These are phyloP conservation scores for Sedum album DNA, from an alignment of 164 flowering plant species.

Conservation along the genomic window DNA sequence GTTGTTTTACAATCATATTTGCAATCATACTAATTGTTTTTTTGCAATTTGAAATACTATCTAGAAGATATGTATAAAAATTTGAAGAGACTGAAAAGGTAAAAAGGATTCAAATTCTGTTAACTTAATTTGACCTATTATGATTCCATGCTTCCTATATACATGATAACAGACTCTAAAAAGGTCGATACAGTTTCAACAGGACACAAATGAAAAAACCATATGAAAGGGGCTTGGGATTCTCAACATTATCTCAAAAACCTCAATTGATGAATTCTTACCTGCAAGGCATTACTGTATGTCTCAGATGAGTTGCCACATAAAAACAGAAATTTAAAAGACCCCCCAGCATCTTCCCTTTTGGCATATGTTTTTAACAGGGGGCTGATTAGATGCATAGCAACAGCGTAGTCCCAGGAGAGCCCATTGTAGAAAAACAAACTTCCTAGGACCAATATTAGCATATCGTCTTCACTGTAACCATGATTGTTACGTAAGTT, in stretches of 20 bases:
- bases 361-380: slow-evolving; percentile 54
- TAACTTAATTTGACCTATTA: background rate
- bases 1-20: background rate
- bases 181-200: too few relatives aligned
- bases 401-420: slow-evolving; percentile 79
- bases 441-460: slow-evolving; percentile 76
- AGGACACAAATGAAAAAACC: background rate
- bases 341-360: slow-evolving; percentile 31
- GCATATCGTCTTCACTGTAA: slow-evolving; percentile 48
- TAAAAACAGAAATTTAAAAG: slow-evolving; percentile 67
- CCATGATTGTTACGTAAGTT: slow-evolving; percentile 47
- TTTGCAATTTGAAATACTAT: background rate
- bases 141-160: background rate
- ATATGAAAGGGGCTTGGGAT: background rate
- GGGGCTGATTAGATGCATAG: slow-evolving; percentile 69
- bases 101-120: too few relatives aligned
- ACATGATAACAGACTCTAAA: background rate
- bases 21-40: too few relatives aligned
- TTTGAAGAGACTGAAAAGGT: background rate
- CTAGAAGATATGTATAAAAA: background rate
- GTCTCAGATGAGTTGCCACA: slow-evolving; percentile 74
- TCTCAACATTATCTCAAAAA: background rate
- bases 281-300: slow-evolving; percentile 67
- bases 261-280: slow-evolving; percentile 24
- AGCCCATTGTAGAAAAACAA: slow-evolving; percentile 66